Evolutionary conservation across 179 eudicot genomes (phyloP).

Genomic region (Heliamphora ciliata): DNA sequence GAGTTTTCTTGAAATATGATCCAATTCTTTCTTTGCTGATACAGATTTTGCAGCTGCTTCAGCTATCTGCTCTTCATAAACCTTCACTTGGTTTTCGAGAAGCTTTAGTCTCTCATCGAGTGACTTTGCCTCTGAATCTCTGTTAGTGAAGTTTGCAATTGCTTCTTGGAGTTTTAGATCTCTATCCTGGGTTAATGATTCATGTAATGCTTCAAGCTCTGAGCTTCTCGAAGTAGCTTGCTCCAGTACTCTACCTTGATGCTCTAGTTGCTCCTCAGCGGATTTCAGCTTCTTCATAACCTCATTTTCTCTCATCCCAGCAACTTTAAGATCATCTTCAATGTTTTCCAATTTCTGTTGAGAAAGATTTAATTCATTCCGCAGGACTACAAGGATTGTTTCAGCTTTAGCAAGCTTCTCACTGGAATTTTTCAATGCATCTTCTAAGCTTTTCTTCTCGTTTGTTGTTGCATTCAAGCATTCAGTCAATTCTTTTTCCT

Average conservation of each 20-base stretch:
- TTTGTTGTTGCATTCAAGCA: constrained; percentile 28
- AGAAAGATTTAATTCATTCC: constrained; percentile 30
- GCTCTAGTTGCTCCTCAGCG: constrained; percentile 58
- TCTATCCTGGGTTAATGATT: constrained; percentile 41
- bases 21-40: constrained; percentile 40
- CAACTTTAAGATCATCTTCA: constrained; percentile 36
- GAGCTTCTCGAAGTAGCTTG: constrained; percentile 44
- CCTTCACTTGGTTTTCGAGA: constrained; percentile 52
- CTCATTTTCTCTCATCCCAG: constrained; percentile 47
- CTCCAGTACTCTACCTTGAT: constrained; percentile 46
- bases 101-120: constrained; percentile 44
- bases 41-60: constrained; percentile 42
- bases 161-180: constrained; percentile 71
- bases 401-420: constrained; percentile 40
- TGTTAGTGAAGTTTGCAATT: constrained; percentile 30
- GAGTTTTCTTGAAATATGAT: constrained; percentile 30
- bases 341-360: constrained; percentile 36
- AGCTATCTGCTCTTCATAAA: constrained; percentile 40
- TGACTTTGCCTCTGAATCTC: constrained; percentile 54
- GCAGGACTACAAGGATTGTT: constrained; percentile 29
- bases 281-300: constrained; percentile 60
- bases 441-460: constrained; percentile 37
- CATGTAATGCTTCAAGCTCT: constrained; percentile 61
- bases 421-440: constrained; percentile 21
- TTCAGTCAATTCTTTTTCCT: constrained; percentile 32